Conservation (phyloP, 2,329 filamentous ascomycete species). For the Fusarium siculi region DNA sequence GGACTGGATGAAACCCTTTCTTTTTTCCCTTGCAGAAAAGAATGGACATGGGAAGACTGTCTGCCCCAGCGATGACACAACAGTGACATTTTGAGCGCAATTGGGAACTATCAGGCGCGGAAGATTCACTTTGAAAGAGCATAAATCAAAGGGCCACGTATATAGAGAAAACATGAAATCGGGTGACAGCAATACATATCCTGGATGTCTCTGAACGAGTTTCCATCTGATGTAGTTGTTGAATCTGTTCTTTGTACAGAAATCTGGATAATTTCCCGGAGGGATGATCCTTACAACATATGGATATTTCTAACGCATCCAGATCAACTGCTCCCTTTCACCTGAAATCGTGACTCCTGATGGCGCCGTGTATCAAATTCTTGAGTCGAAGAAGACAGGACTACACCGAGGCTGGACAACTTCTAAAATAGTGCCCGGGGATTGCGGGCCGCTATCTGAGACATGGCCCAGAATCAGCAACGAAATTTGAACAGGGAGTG, state of each 20-base stretch:
- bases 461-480: slow-evolving; percentile 11
- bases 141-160: slow-evolving; percentile 34
- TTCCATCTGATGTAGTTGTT: background rate
- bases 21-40: slow-evolving; percentile 12
- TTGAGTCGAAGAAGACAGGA: background rate
- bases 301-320: background rate
- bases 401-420: background rate
- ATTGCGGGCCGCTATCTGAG: slow-evolving; percentile 11
- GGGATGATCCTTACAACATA: background rate
- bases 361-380: background rate
- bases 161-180: slow-evolving; percentile 36
- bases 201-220: background rate
- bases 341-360: background rate
- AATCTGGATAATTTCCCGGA: background rate
- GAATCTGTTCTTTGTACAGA: background rate
- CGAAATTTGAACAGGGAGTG: background rate
- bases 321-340: background rate
- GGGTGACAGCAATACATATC: slow-evolving; percentile 4
- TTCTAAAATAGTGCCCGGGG: slow-evolving; percentile 2
- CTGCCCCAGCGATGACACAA: slow-evolving; percentile 14
- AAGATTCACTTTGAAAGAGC: slow-evolving; percentile 18
- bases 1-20: slow-evolving; percentile 20
- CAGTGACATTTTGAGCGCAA: slow-evolving; percentile 32
- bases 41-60: slow-evolving; percentile 7
- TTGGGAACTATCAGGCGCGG: slow-evolving; percentile 30